Percentiles rank a stretch among this genome's conserved stretches.
phyloP scores from a whole-genome alignment of 805 yeast genomes.

The Kodamaea kakaduensis region DNA sequence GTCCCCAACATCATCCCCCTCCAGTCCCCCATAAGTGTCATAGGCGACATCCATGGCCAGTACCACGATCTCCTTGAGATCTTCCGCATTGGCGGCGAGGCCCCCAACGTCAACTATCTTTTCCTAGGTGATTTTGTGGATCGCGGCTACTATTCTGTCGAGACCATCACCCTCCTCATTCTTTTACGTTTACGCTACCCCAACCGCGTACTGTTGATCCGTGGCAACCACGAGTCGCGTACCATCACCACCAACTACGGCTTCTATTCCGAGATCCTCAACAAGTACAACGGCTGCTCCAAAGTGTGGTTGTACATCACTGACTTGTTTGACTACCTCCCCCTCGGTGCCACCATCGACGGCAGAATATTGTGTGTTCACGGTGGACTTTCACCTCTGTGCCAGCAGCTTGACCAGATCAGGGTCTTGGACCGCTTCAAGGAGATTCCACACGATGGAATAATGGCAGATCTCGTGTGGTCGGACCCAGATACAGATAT shows the following conservation, averaged over 20 bases:
- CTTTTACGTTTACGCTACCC: constrained; percentile 88
- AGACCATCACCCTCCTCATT: constrained; percentile 80
- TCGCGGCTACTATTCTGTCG: constrained; percentile 89
- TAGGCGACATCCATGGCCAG: constrained; percentile 98
- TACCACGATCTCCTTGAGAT: constrained; percentile 91
- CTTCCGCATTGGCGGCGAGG: constrained; percentile 87
- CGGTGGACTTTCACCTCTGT: constrained; percentile 94
- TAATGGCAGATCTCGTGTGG: constrained; percentile 99
- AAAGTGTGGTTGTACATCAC: constrained; percentile 88
- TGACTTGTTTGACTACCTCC: constrained; percentile 86
- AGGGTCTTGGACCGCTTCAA: constrained; percentile 84
- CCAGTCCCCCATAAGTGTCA: constrained; percentile 85
- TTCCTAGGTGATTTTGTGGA: constrained; percentile 97
- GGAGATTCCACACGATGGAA: constrained; percentile 98
- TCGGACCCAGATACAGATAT: constrained; percentile 90
- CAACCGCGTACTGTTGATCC: constrained; percentile 66
- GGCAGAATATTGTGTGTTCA: constrained; percentile 90
- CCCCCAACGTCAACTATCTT: constrained; percentile 90
- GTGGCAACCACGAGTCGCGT: constrained; percentile 96
- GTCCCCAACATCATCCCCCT: constrained; percentile 88
- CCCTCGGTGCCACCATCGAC: constrained; percentile 86
- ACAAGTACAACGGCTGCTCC: constrained; percentile 71
- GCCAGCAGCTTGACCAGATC: constrained; percentile 90
- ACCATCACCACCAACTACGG: constrained; percentile 98
- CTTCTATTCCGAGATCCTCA: constrained; percentile 88